A percentile compares a stretch with the other conserved stretches of the same genome.
These are phyloP conservation scores for Spongispora temasekensis DNA, from an alignment of 1,284 basidiomycete genomes.

Conservation along the genomic window DNA sequence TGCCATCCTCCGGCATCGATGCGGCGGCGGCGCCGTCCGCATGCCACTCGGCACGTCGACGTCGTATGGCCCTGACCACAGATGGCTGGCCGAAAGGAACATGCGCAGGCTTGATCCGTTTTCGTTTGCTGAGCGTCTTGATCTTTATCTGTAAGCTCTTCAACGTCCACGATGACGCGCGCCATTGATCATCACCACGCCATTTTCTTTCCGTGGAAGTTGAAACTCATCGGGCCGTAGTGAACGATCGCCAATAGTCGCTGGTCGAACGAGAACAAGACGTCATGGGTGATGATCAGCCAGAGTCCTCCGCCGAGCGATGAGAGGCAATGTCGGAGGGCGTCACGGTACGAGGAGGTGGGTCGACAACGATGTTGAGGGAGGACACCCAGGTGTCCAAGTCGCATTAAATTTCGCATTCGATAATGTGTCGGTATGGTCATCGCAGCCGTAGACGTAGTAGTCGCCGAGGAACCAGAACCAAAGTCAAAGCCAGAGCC, in stretches of 20 bases:
- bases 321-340: slow-evolving; percentile 83
- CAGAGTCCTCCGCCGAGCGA: slow-evolving; percentile 93
- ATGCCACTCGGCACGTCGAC: slow-evolving; percentile 68
- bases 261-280: slow-evolving; percentile 74
- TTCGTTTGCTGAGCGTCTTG: slow-evolving; percentile 79
- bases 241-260: slow-evolving; percentile 75
- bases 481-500: no score
- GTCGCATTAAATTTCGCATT: slow-evolving; percentile 95
- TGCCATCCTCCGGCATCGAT: no score
- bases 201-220: no score
- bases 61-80: slow-evolving; percentile 71
- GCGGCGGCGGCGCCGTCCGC: no score
- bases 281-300: slow-evolving; percentile 91
- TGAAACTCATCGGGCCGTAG: slow-evolving; percentile 64
- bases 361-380: slow-evolving; percentile 91
- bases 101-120: slow-evolving; percentile 83
- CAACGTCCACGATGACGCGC: slow-evolving; percentile 85
- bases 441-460: slow-evolving; percentile 30
- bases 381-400: slow-evolving; percentile 88
- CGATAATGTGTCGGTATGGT: slow-evolving; percentile 74
- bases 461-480: neutral
- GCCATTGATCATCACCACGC: slow-evolving; percentile 89
- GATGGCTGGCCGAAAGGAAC: slow-evolving; percentile 93
- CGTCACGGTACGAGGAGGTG: slow-evolving; percentile 88
- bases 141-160: slow-evolving; percentile 91